A percentile compares a stretch with the other conserved stretches of the same genome.
Evolutionary conservation across 2,329 filamentous ascomycete species (phyloP).

Genomic region (Mycogone perniciosa): DNA sequence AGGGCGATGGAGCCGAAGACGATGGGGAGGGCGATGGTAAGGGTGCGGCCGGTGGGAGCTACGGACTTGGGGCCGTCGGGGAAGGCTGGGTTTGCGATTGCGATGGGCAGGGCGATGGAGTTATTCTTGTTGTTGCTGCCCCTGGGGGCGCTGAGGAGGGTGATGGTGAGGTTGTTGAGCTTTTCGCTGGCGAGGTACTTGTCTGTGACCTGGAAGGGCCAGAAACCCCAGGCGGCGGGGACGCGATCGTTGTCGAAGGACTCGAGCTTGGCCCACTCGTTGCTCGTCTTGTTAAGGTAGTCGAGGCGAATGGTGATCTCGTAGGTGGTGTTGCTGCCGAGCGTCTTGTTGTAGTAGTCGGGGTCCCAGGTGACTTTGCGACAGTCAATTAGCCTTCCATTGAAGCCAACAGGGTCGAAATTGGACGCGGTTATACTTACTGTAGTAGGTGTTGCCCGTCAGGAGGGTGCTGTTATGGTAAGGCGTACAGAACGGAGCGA

Average conservation of each 20-base stretch:
- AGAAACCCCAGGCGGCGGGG: slow-evolving; percentile 41
- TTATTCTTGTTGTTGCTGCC: slow-evolving; percentile 30
- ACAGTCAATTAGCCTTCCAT: too few relatives aligned
- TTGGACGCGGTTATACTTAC: slow-evolving; percentile 26
- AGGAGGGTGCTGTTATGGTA: slow-evolving; percentile 36
- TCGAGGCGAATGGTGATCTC: slow-evolving; percentile 35
- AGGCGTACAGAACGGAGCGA: slow-evolving; percentile 49
- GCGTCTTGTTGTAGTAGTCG: slow-evolving; percentile 38
- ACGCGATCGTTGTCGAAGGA: slow-evolving; percentile 26
- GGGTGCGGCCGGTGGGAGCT: slow-evolving; percentile 31
- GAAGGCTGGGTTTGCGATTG: slow-evolving; percentile 26
- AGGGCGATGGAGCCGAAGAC: slow-evolving; percentile 42
- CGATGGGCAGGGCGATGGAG: slow-evolving; percentile 37
- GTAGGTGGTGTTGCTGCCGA: slow-evolving; percentile 23
- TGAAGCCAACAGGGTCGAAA: not conserved
- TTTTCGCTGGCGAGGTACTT: slow-evolving; percentile 31
- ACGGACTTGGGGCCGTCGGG: slow-evolving; percentile 32
- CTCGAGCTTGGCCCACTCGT: slow-evolving; percentile 33
- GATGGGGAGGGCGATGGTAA: slow-evolving; percentile 48
- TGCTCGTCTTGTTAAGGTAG: slow-evolving; percentile 31
- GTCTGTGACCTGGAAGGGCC: slow-evolving; percentile 36
- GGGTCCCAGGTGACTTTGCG: slow-evolving; percentile 51
- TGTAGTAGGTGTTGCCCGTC: slow-evolving; percentile 44
- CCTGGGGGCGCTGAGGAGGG: slow-evolving; percentile 34
- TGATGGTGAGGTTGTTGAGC: slow-evolving; percentile 43